Conservation (phyloP, 2,329 filamentous ascomycete species). For the Colletotrichum lindemuthianum region DNA sequence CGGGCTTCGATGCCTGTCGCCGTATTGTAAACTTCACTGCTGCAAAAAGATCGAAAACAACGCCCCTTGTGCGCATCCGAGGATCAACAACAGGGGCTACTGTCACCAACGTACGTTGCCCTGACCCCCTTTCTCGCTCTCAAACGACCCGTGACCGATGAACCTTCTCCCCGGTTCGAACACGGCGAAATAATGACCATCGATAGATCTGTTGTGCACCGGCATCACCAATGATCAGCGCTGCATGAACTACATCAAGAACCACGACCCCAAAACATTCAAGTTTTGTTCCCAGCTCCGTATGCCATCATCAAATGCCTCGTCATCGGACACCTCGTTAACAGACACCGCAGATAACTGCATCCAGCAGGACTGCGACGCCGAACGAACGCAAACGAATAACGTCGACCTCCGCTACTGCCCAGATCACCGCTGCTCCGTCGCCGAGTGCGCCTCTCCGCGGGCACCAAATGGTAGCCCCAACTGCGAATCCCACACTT, state of each 20-base stretch:
- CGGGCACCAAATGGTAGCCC: conserved; percentile 23
- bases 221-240: conserved; percentile 23
- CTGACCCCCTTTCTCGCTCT: not conserved
- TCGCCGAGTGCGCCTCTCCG: conserved; percentile 38
- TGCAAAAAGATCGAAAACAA: conserved; percentile 34
- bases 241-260: conserved; percentile 33
- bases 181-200: not conserved
- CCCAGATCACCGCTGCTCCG: conserved; percentile 42
- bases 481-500: conserved; percentile 44
- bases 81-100: conserved; percentile 27
- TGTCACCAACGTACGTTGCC: conserved; percentile 27
- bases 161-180: not conserved
- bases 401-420: conserved; percentile 41
- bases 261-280: conserved; percentile 30
- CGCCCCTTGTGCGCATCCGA: conserved; percentile 28
- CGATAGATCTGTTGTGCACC: conserved; percentile 26
- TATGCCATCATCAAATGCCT: not conserved
- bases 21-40: conserved; percentile 34
- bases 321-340: not conserved
- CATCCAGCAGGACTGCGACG: conserved; percentile 38
- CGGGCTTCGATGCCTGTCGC: conserved; percentile 8
- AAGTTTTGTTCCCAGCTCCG: conserved; percentile 33
- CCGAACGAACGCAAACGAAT: conserved; percentile 35
- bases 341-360: conserved; percentile 41
- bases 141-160: not conserved